Evolutionary conservation across 148 eudicot genomes (phyloP), one percentile per base, ranked within the genome.

Genomic region (Rhododendron ferrugineum): DNA sequence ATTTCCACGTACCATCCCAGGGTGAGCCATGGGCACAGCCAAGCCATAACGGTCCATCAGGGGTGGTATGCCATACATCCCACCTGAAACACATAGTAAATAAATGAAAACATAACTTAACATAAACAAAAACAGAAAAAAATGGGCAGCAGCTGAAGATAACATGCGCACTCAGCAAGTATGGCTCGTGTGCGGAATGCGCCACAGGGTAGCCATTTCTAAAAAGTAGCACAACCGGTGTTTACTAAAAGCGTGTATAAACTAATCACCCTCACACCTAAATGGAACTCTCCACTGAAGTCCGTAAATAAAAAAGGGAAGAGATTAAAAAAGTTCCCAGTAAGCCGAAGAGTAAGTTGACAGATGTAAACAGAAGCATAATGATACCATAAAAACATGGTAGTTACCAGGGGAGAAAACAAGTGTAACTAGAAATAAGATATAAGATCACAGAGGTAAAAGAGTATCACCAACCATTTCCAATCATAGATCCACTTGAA

Each of bases 31-130:
- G 40, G 93, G 94, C 92, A 97, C 47, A 74, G 88, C 89, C 89
- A 96, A 81, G 87, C 99, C 96, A 92, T 92, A 94, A 30, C 96
- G 96, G 60, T 95, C 98, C 92, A 97, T 92, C 89, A 95, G 70
- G 20, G 98, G 98, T 23, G 98, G 98, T 91, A 95, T 88, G 76
- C 94, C 92, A 85, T 95, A 95, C 91, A 97, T 91, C 83, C 94
- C 98, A 90, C 98, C 99, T 95, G 91, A 64, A 84, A 34, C 34
- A 77, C 62, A 76, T 6, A 58, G 30, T 66, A 10, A 28, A 68
- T 28, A 50, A 10, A 28, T 78, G 68, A 56, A 83, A 37, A 78
- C 28, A 23, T 1, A 58, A 11, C 28, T 1, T 15, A 16, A 74
- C 26, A 52, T 34, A 22, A 47, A 66, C 23, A 81, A 75, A 20